Base-by-base conservation (phyloP, 768 basidiomycete genomes). In the Panellus pusillus region DNA sequence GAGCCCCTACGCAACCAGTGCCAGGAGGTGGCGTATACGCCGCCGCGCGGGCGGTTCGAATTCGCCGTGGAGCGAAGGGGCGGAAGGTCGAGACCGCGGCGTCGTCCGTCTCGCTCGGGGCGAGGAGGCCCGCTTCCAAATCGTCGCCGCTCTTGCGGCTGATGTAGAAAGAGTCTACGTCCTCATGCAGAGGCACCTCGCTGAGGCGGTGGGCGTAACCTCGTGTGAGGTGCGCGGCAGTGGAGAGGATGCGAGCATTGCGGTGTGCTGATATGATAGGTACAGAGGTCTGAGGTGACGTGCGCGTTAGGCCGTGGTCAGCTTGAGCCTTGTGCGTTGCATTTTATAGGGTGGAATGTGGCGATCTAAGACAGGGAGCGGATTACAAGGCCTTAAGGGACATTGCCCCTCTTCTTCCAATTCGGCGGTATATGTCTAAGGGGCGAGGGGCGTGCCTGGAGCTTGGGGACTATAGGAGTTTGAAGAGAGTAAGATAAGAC, bases 111-210 rank as follows among this genome's bases (percentile, higher is more conserved):
- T 43, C 42, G 50, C 28, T 28, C 13, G 55, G 55, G 31, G 52
- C 36, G 45, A 57, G 55, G 31, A 45, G 44, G 15, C 46, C 50
- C 7, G 46, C 31, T 50, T 57, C 55, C 14, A 52, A 7, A 45
- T 57, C 55, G 2, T 27, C 17, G 32, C 39, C n/a, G 39, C 41
- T 47, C 35, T 47, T 57, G 15, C 55, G 55, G 28, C 40, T 43
- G 28, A 20, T 37, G 46, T 52, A 48, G 50, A 57, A 57, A 9
- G 50, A n/a, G 39, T 52, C 50, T 8, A n/a, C 41, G 41, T 20
- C 41, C 13, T 47, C 41, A 45, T 31, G 52, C 41, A 57, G 52
- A 3, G 45, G 35, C 8, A 48, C 9, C 36, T 31, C 15, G n/a
- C 43, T 46, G 19, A 40, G 24, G 46, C 50, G 55, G 32, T 45